Evolutionary conservation across 495 filamentous ascomycete genomes (phyloP).

Genomic region (Aspergillus steynii): DNA sequence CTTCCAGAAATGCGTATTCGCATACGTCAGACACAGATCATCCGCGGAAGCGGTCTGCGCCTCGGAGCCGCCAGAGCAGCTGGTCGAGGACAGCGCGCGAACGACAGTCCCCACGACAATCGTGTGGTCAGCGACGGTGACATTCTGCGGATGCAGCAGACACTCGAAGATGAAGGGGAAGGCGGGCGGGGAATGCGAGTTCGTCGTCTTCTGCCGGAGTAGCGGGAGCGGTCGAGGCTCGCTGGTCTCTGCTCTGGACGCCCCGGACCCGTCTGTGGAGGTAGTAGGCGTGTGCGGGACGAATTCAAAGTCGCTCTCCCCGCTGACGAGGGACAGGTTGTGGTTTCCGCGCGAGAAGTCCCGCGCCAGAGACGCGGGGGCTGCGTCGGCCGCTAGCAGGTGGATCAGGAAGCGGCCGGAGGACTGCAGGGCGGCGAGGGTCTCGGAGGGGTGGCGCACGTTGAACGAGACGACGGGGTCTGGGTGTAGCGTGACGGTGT

Average conservation of each 20-base stretch:
- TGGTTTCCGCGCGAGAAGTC: constrained; percentile 45
- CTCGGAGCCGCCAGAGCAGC: background rate
- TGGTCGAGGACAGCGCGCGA: constrained; percentile 12
- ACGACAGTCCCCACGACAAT: constrained; percentile 43
- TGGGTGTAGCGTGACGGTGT: constrained; percentile 67
- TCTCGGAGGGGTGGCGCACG: constrained; percentile 70
- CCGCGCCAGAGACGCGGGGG: constrained; percentile 39
- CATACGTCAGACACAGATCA: constrained; percentile 46
- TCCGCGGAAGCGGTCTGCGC: constrained; percentile 5
- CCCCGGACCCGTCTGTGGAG: background rate
- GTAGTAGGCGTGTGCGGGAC: constrained; percentile 13
- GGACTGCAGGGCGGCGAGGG: constrained; percentile 58
- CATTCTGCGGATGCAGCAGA: constrained; percentile 33
- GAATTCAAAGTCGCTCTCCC: constrained; percentile 42
- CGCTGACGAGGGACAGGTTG: constrained; percentile 32
- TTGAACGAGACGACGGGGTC: constrained; percentile 78
- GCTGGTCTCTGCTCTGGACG: background rate
- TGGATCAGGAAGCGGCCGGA: constrained; percentile 48
- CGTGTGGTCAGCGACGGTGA: constrained; percentile 47
- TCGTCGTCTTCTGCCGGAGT: constrained; percentile 22
- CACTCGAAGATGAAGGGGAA: constrained; percentile 48
- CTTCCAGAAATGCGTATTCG: constrained; percentile 47
- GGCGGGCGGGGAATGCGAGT: constrained; percentile 10
- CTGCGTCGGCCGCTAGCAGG: constrained; percentile 33
- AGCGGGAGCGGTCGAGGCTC: constrained; percentile 30